phyloP scores from a whole-genome alignment of 2,329 filamentous ascomycete species.

The Talaromyces pinophilus region DNA sequence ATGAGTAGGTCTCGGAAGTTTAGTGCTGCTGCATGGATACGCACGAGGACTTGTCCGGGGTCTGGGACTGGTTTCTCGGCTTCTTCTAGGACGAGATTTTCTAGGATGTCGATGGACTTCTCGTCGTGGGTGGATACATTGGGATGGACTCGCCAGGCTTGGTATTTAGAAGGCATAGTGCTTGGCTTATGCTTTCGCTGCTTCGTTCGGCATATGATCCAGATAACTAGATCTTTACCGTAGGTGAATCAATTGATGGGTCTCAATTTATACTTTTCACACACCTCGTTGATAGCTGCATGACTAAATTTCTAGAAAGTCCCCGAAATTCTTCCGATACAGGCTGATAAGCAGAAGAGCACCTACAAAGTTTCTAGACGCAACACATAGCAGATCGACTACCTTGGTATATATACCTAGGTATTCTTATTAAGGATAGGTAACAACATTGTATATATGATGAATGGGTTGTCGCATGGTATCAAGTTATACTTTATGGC shows the following conservation, averaged over 20 bases:
- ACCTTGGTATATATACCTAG: background rate
- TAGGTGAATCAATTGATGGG: background rate
- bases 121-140: background rate
- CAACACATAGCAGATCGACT: background rate
- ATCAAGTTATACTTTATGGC: background rate
- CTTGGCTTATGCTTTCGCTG: background rate
- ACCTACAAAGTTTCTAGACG: background rate
- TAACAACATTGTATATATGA: background rate
- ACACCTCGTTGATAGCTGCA: background rate
- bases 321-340: background rate
- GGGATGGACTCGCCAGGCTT: constrained; percentile 1
- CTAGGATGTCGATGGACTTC: background rate
- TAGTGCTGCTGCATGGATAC: background rate
- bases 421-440: background rate
- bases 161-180: constrained; percentile 3
- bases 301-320: background rate
- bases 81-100: background rate
- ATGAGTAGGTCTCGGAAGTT: constrained; percentile 13
- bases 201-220: background rate
- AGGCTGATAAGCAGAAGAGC: background rate
- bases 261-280: background rate
- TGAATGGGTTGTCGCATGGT: background rate
- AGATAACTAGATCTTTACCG: background rate
- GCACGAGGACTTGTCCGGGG: background rate
- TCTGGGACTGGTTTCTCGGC: background rate